phyloP scores from a whole-genome alignment of 1,284 basidiomycete species.

The Ceratobasidium sp. region DNA sequence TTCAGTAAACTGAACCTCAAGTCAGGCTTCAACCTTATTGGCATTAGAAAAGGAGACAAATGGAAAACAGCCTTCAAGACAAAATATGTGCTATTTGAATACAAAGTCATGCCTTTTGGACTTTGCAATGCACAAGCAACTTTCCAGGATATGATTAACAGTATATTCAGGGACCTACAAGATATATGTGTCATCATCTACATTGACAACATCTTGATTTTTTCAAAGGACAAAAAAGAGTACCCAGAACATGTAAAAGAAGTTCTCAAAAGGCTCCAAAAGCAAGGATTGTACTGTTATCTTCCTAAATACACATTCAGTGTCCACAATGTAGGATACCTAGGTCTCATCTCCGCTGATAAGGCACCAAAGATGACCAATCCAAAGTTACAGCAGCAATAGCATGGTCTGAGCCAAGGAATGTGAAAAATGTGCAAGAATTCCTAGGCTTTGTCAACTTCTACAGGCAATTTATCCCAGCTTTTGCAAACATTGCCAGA shows the following conservation, averaged over 20 bases:
- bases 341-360: not conserved
- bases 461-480: not conserved
- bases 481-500: no score
- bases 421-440: not conserved
- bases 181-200: slow-evolving; percentile 40
- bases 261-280: not conserved
- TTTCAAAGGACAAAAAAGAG: not conserved
- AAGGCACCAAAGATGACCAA: not conserved
- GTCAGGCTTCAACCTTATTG: slow-evolving; percentile 47
- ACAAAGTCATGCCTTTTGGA: slow-evolving; percentile 52
- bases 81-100: slow-evolving; percentile 51
- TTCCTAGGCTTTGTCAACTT: not conserved
- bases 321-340: not conserved
- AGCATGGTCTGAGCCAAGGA: not conserved
- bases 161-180: no score
- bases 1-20: slow-evolving; percentile 48
- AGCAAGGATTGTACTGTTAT: not conserved
- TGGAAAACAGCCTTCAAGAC: slow-evolving; percentile 51
- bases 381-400: not conserved
- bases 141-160: no score
- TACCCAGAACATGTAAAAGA: not conserved
- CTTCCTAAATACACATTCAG: not conserved
- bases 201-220: not conserved
- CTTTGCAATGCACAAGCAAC: no score
- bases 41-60: slow-evolving; percentile 45